phyloP scores from a whole-genome alignment of 2,329 filamentous ascomycete genomes.

The Aureobasidium sp. region DNA sequence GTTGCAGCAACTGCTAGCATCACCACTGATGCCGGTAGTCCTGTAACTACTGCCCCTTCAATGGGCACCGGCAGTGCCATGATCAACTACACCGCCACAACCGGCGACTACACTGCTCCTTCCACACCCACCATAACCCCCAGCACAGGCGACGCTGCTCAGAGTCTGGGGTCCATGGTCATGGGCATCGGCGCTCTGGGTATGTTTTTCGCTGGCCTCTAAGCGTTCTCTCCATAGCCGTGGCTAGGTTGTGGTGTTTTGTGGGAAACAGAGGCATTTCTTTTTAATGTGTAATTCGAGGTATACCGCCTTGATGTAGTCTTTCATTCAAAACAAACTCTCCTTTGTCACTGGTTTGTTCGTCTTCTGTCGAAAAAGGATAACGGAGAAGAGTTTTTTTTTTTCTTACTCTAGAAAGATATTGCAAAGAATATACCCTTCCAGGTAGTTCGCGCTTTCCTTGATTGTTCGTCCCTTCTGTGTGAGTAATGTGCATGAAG shows the following conservation, averaged over 20 bases:
- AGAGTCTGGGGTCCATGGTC: neutral
- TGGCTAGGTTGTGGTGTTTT: neutral
- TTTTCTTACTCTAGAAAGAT: neutral
- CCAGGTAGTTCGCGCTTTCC: too few species aligned
- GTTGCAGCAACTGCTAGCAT: neutral
- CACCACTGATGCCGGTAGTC: neutral
- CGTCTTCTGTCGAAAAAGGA: neutral
- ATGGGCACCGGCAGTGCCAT: neutral
- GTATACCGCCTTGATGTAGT: neutral
- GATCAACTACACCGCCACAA: slow-evolving; percentile 5
- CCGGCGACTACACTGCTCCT: slow-evolving; percentile 2
- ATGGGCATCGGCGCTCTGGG: neutral
- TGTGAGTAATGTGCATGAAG: too few species aligned
- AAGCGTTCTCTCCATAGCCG: neutral
- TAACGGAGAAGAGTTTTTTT: neutral
- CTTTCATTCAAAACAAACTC: neutral
- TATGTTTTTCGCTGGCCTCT: neutral
- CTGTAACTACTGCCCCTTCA: neutral
- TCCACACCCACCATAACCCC: neutral
- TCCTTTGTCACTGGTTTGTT: neutral
- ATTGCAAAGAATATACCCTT: neutral
- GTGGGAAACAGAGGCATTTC: neutral
- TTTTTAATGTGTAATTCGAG: slow-evolving; percentile 5
- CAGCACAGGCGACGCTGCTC: neutral
- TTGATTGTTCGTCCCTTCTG: too few species aligned